These are phyloP conservation scores for Suhomyces canberraensis DNA, from an alignment of 805 yeast species.

Conservation along the genomic window DNA sequence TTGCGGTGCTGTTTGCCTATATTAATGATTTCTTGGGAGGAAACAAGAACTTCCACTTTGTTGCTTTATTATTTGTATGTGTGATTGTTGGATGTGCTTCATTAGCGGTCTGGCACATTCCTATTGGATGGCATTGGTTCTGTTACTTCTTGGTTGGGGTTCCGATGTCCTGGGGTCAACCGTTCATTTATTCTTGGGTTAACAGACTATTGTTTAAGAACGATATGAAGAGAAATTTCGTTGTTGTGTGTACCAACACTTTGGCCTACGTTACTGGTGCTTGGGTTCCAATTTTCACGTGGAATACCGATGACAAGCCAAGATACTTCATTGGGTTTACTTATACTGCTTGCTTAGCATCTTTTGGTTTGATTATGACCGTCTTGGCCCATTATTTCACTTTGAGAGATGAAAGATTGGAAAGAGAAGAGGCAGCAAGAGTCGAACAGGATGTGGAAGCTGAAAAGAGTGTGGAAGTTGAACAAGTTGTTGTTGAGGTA, in stretches of 20 bases:
- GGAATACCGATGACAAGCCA: conserved; percentile 37
- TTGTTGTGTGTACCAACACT: conserved; percentile 37
- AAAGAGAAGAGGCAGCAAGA: conserved; percentile 3
- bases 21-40: conserved; percentile 31
- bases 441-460: too few relatives aligned
- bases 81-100: conserved; percentile 42
- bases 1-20: conserved; percentile 10
- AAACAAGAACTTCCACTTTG: conserved; percentile 33
- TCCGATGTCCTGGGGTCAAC: too few relatives aligned
- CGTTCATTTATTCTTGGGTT: conserved; percentile 58
- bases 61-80: conserved; percentile 35
- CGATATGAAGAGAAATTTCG: conserved; percentile 39
- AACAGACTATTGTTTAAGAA: conserved; percentile 44
- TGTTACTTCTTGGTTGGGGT: conserved; percentile 48
- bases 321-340: conserved; percentile 16
- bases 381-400: conserved; percentile 22
- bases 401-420: conserved; percentile 28
- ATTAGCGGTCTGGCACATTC: conserved; percentile 48
- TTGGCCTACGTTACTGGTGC: conserved; percentile 40
- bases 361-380: conserved; percentile 30
- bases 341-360: conserved; percentile 25
- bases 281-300: conserved; percentile 38
- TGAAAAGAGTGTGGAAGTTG: too few relatives aligned
- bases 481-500: too few relatives aligned
- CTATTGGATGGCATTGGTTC: conserved; percentile 48